Conservation (phyloP, 2,329 filamentous ascomycete species). For the Calonectria pauciramosa region DNA sequence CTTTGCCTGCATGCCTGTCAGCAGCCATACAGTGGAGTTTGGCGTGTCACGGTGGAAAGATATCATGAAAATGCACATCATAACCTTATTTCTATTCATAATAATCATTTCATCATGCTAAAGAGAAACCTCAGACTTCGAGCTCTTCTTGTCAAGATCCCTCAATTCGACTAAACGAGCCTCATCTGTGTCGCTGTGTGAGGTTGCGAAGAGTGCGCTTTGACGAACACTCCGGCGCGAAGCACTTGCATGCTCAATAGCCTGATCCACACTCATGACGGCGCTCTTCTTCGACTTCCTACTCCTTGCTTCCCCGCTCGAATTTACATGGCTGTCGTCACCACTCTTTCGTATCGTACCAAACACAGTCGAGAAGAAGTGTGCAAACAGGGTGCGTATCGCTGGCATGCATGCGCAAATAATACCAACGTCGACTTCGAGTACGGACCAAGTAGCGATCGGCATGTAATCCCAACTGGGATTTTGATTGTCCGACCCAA, state of each 20-base stretch:
- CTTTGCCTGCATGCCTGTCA: not conserved
- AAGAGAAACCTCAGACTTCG: not conserved
- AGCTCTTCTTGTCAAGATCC: not conserved
- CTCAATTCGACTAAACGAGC: not conserved
- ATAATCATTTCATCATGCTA: not conserved
- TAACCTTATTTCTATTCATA: not conserved
- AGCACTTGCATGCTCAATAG: not conserved
- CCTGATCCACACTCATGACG: not conserved
- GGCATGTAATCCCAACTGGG: not conserved
- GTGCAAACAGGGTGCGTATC: slow-evolving; percentile 37
- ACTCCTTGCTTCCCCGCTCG: not conserved
- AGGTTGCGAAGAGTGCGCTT: not conserved
- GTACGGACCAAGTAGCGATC: not conserved
- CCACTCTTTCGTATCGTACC: not conserved
- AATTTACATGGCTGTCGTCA: not conserved
- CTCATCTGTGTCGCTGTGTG: not conserved
- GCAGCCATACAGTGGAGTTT: not conserved
- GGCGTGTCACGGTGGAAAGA: not conserved
- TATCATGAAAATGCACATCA: not conserved
- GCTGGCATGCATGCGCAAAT: not conserved
- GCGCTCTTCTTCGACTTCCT: not conserved
- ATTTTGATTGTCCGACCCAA: not conserved
- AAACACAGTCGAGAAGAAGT: not conserved
- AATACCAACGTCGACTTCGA: slow-evolving; percentile 4
- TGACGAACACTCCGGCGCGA: not conserved